Evolutionary conservation across 225 moss, liverwort and hornwort species (phyloP).

Genomic region (Pseudisothecium myosuroides): DNA sequence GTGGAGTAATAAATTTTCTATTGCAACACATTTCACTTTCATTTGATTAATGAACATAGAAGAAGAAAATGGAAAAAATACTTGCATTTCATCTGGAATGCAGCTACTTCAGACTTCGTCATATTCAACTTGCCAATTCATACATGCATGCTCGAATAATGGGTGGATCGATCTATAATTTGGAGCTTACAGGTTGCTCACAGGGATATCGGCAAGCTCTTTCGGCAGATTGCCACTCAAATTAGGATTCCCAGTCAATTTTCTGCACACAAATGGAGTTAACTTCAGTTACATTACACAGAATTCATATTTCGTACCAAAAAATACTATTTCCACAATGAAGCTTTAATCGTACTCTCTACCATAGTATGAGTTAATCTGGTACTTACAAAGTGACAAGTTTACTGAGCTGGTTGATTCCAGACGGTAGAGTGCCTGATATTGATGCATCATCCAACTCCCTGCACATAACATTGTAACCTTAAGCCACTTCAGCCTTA

Average conservation of each 20-base stretch:
- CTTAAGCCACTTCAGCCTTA: not conserved
- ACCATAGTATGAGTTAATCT: not conserved
- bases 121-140: not conserved
- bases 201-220: not conserved
- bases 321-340: not conserved
- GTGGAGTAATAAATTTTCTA: not conserved
- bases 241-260: not conserved
- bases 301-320: not conserved
- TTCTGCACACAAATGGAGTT: not conserved
- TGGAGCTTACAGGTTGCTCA: constrained; percentile 6
- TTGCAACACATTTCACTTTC: not conserved
- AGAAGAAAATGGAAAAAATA: not conserved
- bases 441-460: not conserved
- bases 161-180: not conserved
- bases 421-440: not conserved
- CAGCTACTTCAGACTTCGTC: not conserved
- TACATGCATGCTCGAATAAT: not conserved
- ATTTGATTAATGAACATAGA: not conserved
- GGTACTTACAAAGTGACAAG: not conserved
- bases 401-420: not conserved
- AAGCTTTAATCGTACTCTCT: not conserved
- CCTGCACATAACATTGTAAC: not conserved
- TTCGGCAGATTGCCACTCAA: not conserved
- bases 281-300: not conserved
- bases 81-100: not conserved